Evolutionary conservation across 1,284 basidiomycete species (phyloP), one percentile per base, ranked within the genome.

Genomic region (Chiua sp.): DNA sequence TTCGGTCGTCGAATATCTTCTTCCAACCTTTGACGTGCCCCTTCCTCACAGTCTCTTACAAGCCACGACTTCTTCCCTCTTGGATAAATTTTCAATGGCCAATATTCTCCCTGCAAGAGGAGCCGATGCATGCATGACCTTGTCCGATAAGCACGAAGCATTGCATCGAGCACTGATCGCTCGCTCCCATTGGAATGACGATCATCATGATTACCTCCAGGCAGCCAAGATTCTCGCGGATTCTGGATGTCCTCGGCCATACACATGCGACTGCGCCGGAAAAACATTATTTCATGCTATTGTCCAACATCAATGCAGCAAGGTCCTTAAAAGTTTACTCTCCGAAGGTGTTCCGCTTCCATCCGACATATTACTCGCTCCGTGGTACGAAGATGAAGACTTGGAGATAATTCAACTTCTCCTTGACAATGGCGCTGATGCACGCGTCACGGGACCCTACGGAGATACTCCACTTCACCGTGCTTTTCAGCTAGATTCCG

Each of bases 381-480:
- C n/a, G n/a, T n/a, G n/a, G n/a, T n/a, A n/a, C n/a, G n/a, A n/a
- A n/a, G n/a, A n/a, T n/a, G n/a, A n/a, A n/a, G n/a, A n/a, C n/a
- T n/a, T n/a, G n/a, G n/a, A n/a, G n/a, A 42, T 42, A 42, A 42
- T 42, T 10, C 12, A 42, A 42, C 16, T 42, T 42, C 39, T 42
- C 39, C 6, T 42, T 20, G 20, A 18, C 18, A 20, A 42, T 18
- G 39, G 39, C 18, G 39, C 39, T 10, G 39, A 42, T 42, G 16
- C 10, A 42, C 39, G 39, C 20, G 39, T 20, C 10, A 42, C 39
- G 39, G 39, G 39, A 42, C 2, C 16, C 39, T 22, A 51, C 8
- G 53, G 61, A 0, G 44, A 66, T 20, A 66, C 50, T 2, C 28
- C 66, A 33, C 42, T 64, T 3, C 63, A 64, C 42, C 3, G 42